Base-by-base conservation (phyloP, 192 early-diverging fungal species). In the Coemansia sp. region DNA sequence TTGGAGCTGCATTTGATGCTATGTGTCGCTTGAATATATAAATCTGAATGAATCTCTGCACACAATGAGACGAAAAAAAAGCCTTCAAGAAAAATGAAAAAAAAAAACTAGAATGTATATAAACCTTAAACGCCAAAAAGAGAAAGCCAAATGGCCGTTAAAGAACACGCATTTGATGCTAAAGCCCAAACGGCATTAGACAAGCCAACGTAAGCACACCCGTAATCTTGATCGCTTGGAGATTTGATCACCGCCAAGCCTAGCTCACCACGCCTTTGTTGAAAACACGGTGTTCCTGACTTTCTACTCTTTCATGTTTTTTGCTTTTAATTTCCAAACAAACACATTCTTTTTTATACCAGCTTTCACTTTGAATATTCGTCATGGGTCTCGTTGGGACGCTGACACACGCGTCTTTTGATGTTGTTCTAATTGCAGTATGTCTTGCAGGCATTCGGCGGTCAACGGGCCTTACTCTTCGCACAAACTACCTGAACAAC, bases 391-490 rank as follows among this genome's bases (percentile, higher is more conserved):
- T 80, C 25, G 17, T 80, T 61, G 72, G 77, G 18, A 72, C 60
- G 18, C 68, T 80, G 2, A 32, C 63, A 34, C 77, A 80, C 28
- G 72, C 72, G 2, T 74, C 77, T 1, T 71, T 80, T 60, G 77
- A 74, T 14, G 20, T 75, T 60, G 65, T 64, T 4, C 77, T 80
- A 48, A 66, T 80, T 50, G 61, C 77, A 3, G 51, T 80, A 52
- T 75, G 72, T 45, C 69, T 80, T 52, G 72, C 77, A 22, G 77
- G 77, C n/a, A 80, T 80, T 31, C 77, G 77, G 30, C 77, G 77
- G 38, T 71, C 77, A 1, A 80, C 77, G 0, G 77, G 77, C 14
- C 62, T 80, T 17, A 80, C 72, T 17, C 66, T 80, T 30, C 68
- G 71, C 25, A 68, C 69, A 10, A 31, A 59, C 32, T 61, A 68